Evolutionary conservation across 805 yeast genomes (phyloP).

Genomic region (Blastobotrys muscicola): DNA sequence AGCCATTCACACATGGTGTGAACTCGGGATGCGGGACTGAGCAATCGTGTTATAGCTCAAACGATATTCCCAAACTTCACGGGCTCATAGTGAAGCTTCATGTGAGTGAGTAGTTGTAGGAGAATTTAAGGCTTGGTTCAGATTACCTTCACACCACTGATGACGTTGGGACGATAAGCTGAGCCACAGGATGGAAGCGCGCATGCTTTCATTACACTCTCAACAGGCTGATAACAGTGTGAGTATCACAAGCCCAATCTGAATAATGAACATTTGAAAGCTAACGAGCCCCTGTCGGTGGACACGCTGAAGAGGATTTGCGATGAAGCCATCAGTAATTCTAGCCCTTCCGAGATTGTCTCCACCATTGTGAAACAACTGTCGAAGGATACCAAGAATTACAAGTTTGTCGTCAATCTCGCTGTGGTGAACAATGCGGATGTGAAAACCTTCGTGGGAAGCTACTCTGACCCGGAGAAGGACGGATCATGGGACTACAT

Average conservation of each 20-base stretch:
- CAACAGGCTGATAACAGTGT: not conserved
- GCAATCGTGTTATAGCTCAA: no score
- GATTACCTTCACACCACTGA: no score
- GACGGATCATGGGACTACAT: conserved; percentile 20
- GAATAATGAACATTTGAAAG: no score
- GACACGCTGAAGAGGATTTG: not conserved
- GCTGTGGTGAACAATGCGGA: conserved; percentile 12
- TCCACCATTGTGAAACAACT: conserved; percentile 1
- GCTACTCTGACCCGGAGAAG: conserved; percentile 18
- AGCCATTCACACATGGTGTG: no score
- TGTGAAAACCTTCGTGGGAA: conserved; percentile 15
- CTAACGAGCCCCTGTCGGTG: not conserved
- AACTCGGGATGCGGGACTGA: no score
- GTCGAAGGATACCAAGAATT: conserved; percentile 10
- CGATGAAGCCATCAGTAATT: not conserved
- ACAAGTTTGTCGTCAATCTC: conserved; percentile 16
- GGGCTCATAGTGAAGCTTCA: no score
- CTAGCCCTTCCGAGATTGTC: conserved; percentile 1
- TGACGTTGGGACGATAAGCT: not conserved
- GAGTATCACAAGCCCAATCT: no score
- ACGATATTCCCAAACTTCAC: no score
- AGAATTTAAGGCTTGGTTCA: no score
- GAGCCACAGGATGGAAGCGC: not conserved
- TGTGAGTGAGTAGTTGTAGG: no score
- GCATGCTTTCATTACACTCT: not conserved